Conservation (phyloP, 73 alveolate species). For the Paraurostyla sp. region DNA sequence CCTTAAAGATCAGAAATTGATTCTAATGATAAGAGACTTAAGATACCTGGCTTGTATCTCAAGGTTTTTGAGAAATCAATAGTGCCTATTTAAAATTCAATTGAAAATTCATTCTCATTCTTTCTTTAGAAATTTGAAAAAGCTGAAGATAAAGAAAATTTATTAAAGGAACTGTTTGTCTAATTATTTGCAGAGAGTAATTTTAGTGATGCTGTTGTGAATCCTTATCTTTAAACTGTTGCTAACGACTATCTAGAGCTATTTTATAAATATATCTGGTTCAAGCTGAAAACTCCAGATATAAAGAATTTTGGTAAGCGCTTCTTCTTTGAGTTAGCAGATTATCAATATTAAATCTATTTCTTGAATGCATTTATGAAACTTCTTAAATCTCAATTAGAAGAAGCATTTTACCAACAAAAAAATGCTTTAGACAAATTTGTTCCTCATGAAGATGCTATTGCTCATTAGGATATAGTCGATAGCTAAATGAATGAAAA, state of each 20-base stretch:
- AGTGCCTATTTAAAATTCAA: neutral
- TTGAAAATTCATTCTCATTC: neutral
- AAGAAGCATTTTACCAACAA: neutral
- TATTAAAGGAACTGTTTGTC: neutral
- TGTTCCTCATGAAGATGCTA: neutral
- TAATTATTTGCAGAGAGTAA: neutral
- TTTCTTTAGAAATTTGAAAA: neutral
- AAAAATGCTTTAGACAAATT: neutral
- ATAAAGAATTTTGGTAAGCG: slow-evolving; percentile 18
- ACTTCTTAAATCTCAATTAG: neutral
- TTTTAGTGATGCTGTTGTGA: neutral
- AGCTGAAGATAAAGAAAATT: slow-evolving; percentile 6
- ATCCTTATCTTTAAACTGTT: neutral
- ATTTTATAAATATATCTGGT: slow-evolving; percentile 52
- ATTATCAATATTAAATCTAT: neutral
- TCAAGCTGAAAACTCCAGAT: slow-evolving; percentile 20
- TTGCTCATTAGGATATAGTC: no score
- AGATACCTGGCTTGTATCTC: slow-evolving; percentile 31
- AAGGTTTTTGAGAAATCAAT: slow-evolving; percentile 2
- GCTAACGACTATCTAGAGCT: slow-evolving; percentile 24
- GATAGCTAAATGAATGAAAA: no score
- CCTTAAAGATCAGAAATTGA: slow-evolving; percentile 33
- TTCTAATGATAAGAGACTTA: neutral
- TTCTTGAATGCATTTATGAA: slow-evolving; percentile 3
- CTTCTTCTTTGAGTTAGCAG: slow-evolving; percentile 10